Evolutionary conservation across 1,284 basidiomycete species (phyloP).

Genomic region (Marasmius fiardii): DNA sequence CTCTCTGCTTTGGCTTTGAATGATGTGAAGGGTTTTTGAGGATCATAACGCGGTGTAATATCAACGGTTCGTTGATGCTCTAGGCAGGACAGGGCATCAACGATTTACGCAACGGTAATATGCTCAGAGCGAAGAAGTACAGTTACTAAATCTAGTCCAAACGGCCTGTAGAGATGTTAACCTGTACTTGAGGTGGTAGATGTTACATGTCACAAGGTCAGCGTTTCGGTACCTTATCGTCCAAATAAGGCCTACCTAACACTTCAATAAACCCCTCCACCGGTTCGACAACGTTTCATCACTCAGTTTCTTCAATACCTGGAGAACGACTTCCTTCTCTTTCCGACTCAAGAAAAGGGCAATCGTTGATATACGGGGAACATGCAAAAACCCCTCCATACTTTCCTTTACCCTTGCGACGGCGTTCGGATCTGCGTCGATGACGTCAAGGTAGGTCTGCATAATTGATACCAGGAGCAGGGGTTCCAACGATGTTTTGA

Average conservation of each 20-base stretch:
- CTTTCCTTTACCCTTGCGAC: slow-evolving; percentile 25
- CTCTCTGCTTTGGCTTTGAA: too few species aligned
- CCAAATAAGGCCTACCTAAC: background rate
- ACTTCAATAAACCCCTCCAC: background rate
- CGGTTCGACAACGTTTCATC: background rate
- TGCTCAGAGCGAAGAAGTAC: too few species aligned
- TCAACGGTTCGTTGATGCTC: too few species aligned
- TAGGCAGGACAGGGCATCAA: too few species aligned
- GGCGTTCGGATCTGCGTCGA: background rate
- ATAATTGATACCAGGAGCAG: background rate
- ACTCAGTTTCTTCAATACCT: slow-evolving; percentile 28
- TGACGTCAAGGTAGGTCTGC: background rate
- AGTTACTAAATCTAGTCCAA: too few species aligned
- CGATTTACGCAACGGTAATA: too few species aligned
- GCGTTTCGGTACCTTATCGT: too few species aligned
- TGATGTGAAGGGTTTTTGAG: too few species aligned
- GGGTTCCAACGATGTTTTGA: slow-evolving; percentile 2
- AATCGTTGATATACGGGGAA: slow-evolving; percentile 61
- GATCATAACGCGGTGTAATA: too few species aligned
- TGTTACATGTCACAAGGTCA: too few species aligned
- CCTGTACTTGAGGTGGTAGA: too few species aligned
- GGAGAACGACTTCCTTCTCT: slow-evolving; percentile 44
- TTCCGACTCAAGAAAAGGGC: slow-evolving; percentile 54
- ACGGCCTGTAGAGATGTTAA: too few species aligned
- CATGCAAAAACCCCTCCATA: slow-evolving; percentile 49